Evolutionary conservation across 192 early-diverging fungal genomes (phyloP).

Genomic region (Coemansia sp.): DNA sequence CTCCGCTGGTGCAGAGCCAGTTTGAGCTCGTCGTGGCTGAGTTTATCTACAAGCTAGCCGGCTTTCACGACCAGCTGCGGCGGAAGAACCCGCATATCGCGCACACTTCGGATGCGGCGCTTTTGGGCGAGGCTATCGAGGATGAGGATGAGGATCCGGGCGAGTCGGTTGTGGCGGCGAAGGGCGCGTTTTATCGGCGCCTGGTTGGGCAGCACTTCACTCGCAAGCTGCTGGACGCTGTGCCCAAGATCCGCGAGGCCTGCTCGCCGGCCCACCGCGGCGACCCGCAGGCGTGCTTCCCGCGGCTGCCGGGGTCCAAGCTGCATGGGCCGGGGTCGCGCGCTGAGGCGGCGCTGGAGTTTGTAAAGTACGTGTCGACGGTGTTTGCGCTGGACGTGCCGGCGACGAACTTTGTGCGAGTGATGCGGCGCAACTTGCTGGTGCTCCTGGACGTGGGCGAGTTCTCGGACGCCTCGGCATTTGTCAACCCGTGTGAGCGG

Average conservation of each 20-base stretch:
- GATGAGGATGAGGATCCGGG: slow-evolving; percentile 4
- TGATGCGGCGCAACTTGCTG: slow-evolving; percentile 78
- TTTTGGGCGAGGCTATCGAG: slow-evolving; percentile 37
- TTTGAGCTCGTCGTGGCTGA: slow-evolving; percentile 72
- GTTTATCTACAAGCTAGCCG: slow-evolving; percentile 66
- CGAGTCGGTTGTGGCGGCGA: slow-evolving; percentile 1
- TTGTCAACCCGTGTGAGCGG: slow-evolving; percentile 80
- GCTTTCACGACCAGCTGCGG: slow-evolving; percentile 49
- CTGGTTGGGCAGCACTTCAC: slow-evolving; percentile 60
- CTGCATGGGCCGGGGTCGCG: slow-evolving; percentile 5
- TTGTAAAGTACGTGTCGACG: slow-evolving; percentile 73
- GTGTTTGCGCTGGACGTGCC: slow-evolving; percentile 75
- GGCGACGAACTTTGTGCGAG: slow-evolving; percentile 74
- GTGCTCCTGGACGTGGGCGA: slow-evolving; percentile 74
- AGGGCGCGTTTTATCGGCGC: slow-evolving; percentile 49
- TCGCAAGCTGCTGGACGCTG: slow-evolving; percentile 61
- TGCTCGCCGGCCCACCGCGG: slow-evolving; percentile 26
- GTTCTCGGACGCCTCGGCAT: slow-evolving; percentile 75
- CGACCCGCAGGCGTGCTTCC: slow-evolving; percentile 55
- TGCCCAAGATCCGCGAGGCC: slow-evolving; percentile 61
- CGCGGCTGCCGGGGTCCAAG: slow-evolving; percentile 63
- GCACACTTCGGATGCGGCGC: slow-evolving; percentile 8
- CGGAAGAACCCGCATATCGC: slow-evolving; percentile 25
- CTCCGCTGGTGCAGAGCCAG: slow-evolving; percentile 63
- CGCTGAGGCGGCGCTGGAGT: slow-evolving; percentile 76